These are phyloP conservation scores for Exutisphaerella laricina DNA, from an alignment of 2,329 filamentous ascomycete species.

Conservation along the genomic window DNA sequence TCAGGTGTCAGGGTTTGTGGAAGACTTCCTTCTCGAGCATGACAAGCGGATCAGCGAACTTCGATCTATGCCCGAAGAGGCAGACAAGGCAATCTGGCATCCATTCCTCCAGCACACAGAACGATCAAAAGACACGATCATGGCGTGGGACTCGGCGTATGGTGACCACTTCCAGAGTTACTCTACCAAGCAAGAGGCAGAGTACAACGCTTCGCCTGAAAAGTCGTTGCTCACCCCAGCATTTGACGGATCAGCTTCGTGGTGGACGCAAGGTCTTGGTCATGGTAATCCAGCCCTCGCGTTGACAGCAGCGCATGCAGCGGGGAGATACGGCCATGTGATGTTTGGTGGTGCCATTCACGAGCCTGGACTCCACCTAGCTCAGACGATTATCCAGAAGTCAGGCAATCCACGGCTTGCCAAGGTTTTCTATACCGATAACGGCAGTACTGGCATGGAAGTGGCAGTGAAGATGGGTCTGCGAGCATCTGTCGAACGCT, in stretches of 20 bases:
- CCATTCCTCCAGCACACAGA: slow-evolving; percentile 77
- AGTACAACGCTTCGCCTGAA: slow-evolving; percentile 17
- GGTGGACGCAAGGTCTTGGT: slow-evolving; percentile 87
- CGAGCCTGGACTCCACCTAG: slow-evolving; percentile 65
- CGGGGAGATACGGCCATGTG: slow-evolving; percentile 78
- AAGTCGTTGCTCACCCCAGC: slow-evolving; percentile 53
- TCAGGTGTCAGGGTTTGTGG: slow-evolving; percentile 44
- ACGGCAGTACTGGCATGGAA: slow-evolving; percentile 77
- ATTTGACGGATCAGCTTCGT: slow-evolving; percentile 79
- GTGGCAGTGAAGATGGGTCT: slow-evolving; percentile 83
- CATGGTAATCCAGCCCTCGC: slow-evolving; percentile 69
- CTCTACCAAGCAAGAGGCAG: slow-evolving; percentile 26
- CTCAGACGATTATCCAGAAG: slow-evolving; percentile 56
- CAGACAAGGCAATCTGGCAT: slow-evolving; percentile 69
- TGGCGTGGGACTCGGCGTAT: slow-evolving; percentile 72
- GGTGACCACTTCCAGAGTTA: slow-evolving; percentile 70
- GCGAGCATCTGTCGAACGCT: slow-evolving; percentile 60
- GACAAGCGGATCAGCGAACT: slow-evolving; percentile 52
- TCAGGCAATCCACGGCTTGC: slow-evolving; percentile 59
- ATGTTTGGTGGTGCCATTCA: slow-evolving; percentile 83
- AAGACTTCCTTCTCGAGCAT: slow-evolving; percentile 51
- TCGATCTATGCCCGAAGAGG: slow-evolving; percentile 56
- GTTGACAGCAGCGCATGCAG: slow-evolving; percentile 71
- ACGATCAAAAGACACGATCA: slow-evolving; percentile 57
- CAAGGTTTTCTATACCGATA: slow-evolving; percentile 77